A percentile compares a stretch with the other conserved stretches of the same genome.
Conservation (phyloP, 2,329 filamentous ascomycete species). For the Fusarium coicis region DNA sequence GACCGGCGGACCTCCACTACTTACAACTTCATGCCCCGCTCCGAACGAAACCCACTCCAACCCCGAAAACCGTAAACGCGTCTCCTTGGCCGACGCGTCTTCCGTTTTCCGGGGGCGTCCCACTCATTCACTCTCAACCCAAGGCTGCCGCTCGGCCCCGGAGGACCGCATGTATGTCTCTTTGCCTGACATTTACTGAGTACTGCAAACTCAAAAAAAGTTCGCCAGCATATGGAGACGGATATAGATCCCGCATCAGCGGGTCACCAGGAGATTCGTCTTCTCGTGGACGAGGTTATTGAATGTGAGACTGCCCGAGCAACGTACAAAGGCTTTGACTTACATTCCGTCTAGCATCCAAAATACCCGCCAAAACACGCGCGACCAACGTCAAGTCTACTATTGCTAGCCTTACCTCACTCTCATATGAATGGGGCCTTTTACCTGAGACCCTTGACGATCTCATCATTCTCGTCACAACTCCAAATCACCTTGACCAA, state of each 20-base stretch:
- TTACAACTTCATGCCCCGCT: conserved; percentile 7
- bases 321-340: not conserved
- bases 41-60: conserved; percentile 20
- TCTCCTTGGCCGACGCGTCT: conserved; percentile 34
- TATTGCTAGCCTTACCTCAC: conserved; percentile 70
- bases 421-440: conserved; percentile 76
- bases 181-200: not conserved
- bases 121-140: conserved; percentile 25
- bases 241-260: conserved; percentile 41
- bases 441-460: conserved; percentile 67
- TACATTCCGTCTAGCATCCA: conserved; percentile 58
- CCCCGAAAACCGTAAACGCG: conserved; percentile 33
- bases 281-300: conserved; percentile 53
- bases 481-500: conserved; percentile 78
- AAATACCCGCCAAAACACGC: conserved; percentile 73
- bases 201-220: no score
- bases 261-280: conserved; percentile 48
- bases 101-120: conserved; percentile 31
- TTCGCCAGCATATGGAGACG: conserved; percentile 17
- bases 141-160: conserved; percentile 27
- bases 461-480: conserved; percentile 74
- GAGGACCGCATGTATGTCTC: not conserved
- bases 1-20: not conserved
- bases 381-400: conserved; percentile 69
- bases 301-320: conserved; percentile 38